Conservation (phyloP, 139 green algal species). For the Chlamydomonas sphaeroides region DNA sequence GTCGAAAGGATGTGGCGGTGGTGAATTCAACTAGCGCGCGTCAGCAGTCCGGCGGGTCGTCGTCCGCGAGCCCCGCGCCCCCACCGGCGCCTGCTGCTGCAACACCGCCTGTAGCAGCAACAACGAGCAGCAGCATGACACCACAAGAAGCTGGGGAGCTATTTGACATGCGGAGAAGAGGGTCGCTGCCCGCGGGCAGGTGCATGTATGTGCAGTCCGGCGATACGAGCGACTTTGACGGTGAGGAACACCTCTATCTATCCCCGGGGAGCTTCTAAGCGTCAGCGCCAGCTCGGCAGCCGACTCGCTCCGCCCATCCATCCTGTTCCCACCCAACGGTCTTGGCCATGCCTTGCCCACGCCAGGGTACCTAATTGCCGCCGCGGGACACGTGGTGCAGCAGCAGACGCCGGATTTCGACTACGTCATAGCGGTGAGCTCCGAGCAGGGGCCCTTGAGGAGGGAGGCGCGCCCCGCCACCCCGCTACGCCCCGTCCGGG, state of each 20-base stretch:
- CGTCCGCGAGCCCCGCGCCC: too few relatives aligned
- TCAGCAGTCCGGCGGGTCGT: background rate
- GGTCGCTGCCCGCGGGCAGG: conserved; percentile 9
- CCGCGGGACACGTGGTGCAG: conserved; percentile 39
- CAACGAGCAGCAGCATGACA: background rate
- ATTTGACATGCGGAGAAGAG: conserved; percentile 4
- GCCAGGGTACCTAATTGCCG: conserved; percentile 50
- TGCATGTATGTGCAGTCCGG: conserved; percentile 54
- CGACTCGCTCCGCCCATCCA: too few relatives aligned
- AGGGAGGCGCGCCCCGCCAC: too few relatives aligned
- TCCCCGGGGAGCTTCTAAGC: too few relatives aligned
- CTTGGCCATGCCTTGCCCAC: too few relatives aligned
- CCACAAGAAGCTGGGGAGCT: background rate
- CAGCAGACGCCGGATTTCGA: conserved; percentile 25
- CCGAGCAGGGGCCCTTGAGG: too few relatives aligned
- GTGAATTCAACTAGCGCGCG: too few relatives aligned
- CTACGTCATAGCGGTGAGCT: conserved; percentile 51
- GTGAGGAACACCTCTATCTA: too few relatives aligned
- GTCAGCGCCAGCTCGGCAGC: too few relatives aligned
- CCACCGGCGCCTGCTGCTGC: too few relatives aligned
- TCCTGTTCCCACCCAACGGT: too few relatives aligned
- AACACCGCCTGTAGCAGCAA: background rate
- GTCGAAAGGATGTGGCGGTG: background rate
- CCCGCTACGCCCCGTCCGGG: too few relatives aligned
- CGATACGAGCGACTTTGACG: conserved; percentile 56